These are phyloP conservation scores for Russula dissimulans DNA, from an alignment of 768 basidiomycete genomes.

Conservation along the genomic window DNA sequence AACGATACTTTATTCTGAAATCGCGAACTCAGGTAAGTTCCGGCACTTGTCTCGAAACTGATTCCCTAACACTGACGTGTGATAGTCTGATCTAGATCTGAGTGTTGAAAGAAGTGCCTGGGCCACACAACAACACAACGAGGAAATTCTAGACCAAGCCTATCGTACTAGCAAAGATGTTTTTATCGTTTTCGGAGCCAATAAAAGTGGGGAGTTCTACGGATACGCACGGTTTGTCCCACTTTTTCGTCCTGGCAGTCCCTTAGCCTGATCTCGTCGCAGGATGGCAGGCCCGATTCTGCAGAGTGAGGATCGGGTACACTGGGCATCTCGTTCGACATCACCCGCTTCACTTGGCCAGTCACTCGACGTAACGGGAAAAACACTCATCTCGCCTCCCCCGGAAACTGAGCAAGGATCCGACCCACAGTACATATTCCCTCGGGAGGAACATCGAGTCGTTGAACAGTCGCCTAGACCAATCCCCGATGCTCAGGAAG, in stretches of 20 bases:
- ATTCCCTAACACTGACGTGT: background rate
- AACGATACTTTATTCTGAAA: conserved; percentile 89
- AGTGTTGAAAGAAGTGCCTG: conserved; percentile 74
- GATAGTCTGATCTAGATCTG: conserved; percentile 65
- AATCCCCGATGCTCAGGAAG: conserved; percentile 11
- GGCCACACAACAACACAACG: conserved; percentile 92
- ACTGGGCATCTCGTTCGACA: conserved; percentile 39
- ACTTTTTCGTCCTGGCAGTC: background rate
- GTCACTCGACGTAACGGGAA: background rate
- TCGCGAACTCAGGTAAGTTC: conserved; percentile 63
- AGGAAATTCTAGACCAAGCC: conserved; percentile 84
- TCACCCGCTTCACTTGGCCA: background rate
- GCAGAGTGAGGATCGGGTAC: conserved; percentile 39
- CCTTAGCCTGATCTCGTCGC: background rate
- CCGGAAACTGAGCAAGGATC: background rate
- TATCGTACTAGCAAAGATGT: conserved; percentile 87
- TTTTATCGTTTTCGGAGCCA: conserved; percentile 84
- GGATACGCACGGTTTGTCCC: conserved; percentile 71
- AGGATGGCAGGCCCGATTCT: conserved; percentile 68
- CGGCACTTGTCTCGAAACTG: background rate
- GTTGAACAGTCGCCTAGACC: conserved; percentile 38
- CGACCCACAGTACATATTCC: conserved; percentile 23
- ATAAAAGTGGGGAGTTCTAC: conserved; percentile 91
- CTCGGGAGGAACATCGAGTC: conserved; percentile 31
- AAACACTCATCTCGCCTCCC: background rate